Percentiles rank a stretch among this genome's conserved stretches.
phyloP scores from a whole-genome alignment of 2,329 filamentous ascomycete genomes.

The Raffaelea deltoideospora region DNA sequence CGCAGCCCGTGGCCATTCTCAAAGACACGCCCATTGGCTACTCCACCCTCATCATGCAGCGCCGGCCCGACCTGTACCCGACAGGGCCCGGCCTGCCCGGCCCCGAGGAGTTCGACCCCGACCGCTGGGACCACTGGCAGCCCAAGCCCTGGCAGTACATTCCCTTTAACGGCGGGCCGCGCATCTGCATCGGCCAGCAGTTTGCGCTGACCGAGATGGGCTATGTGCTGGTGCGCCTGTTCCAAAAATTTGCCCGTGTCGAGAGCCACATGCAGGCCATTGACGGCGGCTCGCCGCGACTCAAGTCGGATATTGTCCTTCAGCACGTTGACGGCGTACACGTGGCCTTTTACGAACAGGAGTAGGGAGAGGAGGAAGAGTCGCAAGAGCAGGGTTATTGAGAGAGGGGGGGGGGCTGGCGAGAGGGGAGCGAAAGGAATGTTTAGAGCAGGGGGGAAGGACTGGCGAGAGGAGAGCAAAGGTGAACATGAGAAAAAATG shows the following conservation, averaged over 20 bases:
- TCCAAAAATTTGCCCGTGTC: slow-evolving; percentile 55
- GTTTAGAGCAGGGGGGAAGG: too few species aligned
- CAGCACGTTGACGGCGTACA: slow-evolving; percentile 42
- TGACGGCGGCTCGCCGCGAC: slow-evolving; percentile 34
- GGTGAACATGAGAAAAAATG: too few species aligned
- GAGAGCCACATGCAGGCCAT: slow-evolving; percentile 40
- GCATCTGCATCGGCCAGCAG: slow-evolving; percentile 67
- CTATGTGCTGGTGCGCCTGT: slow-evolving; percentile 56
- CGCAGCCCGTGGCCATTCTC: slow-evolving; percentile 46
- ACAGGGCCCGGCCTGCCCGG: slow-evolving; percentile 28
- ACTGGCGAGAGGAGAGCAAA: too few species aligned
- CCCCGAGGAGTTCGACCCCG: slow-evolving; percentile 42
- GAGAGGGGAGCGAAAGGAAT: too few species aligned
- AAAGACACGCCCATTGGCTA: slow-evolving; percentile 54
- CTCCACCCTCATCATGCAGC: slow-evolving; percentile 58
- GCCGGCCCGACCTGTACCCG: slow-evolving; percentile 48
- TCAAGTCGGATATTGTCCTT: slow-evolving; percentile 46
- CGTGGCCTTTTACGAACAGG: slow-evolving; percentile 40
- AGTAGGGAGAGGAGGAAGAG: too few species aligned
- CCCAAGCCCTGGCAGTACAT: slow-evolving; percentile 57
- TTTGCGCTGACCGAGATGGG: slow-evolving; percentile 66
- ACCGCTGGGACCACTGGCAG: slow-evolving; percentile 50
- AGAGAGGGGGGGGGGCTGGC: too few species aligned
- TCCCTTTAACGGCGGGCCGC: slow-evolving; percentile 59
- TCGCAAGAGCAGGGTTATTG: too few species aligned